Conservation (phyloP, 2,329 filamentous ascomycete genomes). For the Capronia americana region DNA sequence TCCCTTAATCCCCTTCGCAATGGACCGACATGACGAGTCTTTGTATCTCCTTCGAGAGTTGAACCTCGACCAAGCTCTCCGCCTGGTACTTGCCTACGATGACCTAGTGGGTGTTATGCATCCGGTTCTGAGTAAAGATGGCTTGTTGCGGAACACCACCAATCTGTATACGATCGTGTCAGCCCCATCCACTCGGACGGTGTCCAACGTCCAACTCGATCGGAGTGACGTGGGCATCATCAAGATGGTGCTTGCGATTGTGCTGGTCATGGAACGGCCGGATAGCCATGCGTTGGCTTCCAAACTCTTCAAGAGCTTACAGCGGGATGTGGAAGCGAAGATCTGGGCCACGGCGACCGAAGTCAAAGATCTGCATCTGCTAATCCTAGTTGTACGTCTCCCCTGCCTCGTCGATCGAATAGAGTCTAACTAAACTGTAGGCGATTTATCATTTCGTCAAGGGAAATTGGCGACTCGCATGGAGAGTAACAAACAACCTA, state of each 20-base stretch:
- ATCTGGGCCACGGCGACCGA: constrained; percentile 11
- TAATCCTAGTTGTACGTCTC: constrained; percentile 7
- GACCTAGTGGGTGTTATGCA: constrained; percentile 8
- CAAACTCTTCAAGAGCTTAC: constrained; percentile 10
- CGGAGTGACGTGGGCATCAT: constrained; percentile 4
- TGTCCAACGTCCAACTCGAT: constrained; percentile 1
- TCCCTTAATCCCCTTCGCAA: background rate
- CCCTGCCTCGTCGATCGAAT: background rate
- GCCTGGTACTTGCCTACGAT: constrained; percentile 5
- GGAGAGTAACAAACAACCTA: constrained; percentile 12
- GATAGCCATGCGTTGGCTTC: constrained; percentile 5
- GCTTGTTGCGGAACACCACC: constrained; percentile 5
- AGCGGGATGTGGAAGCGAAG: constrained; percentile 9
- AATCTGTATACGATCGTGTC: background rate
- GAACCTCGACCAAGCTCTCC: background rate
- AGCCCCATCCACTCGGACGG: background rate
- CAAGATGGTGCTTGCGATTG: constrained; percentile 8
- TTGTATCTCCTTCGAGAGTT: constrained; percentile 1
- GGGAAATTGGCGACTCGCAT: constrained; percentile 7
- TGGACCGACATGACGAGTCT: constrained; percentile 10
- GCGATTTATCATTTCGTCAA: constrained; percentile 10
- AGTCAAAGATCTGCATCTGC: constrained; percentile 10
- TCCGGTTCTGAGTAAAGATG: constrained; percentile 7
- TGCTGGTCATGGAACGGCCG: constrained; percentile 4
- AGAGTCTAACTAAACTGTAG: background rate